Conservation (phyloP, 257 asterid species). For the Solanum sejunctum region DNA sequence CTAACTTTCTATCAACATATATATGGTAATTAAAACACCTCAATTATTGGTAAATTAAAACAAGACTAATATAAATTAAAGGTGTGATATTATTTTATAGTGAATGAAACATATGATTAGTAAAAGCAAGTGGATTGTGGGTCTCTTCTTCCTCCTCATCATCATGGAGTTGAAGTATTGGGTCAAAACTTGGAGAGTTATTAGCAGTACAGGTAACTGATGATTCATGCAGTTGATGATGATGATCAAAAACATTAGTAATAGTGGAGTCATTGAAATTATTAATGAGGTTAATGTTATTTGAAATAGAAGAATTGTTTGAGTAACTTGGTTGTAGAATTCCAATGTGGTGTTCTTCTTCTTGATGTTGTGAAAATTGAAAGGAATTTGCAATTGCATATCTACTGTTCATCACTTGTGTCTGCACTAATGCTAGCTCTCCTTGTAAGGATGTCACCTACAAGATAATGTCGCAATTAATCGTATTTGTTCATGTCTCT, state of each 20-base stretch:
- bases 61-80: background rate
- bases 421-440: constrained; percentile 64
- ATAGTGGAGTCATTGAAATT: constrained; percentile 8
- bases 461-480: background rate
- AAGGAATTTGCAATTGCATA: constrained; percentile 47
- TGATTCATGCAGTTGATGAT: constrained; percentile 13
- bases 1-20: background rate
- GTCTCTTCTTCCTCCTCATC: constrained; percentile 50
- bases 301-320: constrained; percentile 55
- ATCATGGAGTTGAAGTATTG: constrained; percentile 14
- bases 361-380: constrained; percentile 21
- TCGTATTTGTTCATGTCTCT: background rate
- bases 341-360: constrained; percentile 5
- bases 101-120: constrained; percentile 38
- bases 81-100: background rate
- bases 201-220: constrained; percentile 11
- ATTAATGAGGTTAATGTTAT: constrained; percentile 25
- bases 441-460: constrained; percentile 76
- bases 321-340: constrained; percentile 52
- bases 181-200: constrained; percentile 33
- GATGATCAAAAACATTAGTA: background rate
- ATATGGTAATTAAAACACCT: background rate
- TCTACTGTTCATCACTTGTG: constrained; percentile 56
- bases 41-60: background rate
- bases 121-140: constrained; percentile 36